A percentile compares a stretch with the other conserved stretches of the same genome.
Conservation (phyloP, 441 rosid species). For the Arabidopsis hybrid region DNA sequence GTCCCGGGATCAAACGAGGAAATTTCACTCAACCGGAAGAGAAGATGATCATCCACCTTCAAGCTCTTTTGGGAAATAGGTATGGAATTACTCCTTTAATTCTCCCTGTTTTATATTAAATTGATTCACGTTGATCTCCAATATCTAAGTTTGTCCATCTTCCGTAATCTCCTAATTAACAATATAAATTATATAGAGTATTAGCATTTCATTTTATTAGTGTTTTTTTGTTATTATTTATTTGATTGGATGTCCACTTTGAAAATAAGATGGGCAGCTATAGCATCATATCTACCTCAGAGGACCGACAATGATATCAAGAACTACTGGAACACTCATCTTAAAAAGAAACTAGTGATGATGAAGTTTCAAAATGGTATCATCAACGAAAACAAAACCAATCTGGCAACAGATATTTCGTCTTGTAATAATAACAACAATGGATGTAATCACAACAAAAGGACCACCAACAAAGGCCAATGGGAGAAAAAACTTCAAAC, state of each 20-base stretch:
- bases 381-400: constrained; percentile 33
- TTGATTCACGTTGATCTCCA: background rate
- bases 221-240: background rate
- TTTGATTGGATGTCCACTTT: constrained; percentile 12
- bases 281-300: constrained; percentile 96
- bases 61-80: constrained; percentile 98
- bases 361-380: constrained; percentile 52
- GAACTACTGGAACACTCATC: constrained; percentile 97
- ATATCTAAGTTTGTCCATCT: background rate
- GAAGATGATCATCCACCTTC: constrained; percentile 92
- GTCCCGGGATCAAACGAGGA: constrained; percentile 96
- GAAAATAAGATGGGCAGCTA: constrained; percentile 91
- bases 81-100: constrained; percentile 34
- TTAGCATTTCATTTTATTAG: background rate
- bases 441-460: constrained; percentile 29
- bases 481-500: constrained; percentile 49
- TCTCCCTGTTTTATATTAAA: background rate
- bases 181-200: background rate
- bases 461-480: constrained; percentile 43
- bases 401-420: background rate
- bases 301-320: constrained; percentile 96
- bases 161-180: background rate
- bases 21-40: constrained; percentile 92
- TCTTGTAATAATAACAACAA: constrained; percentile 21
- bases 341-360: constrained; percentile 86